Evolutionary conservation across 345 rosid species (phyloP).

Genomic region (Eucalyptus melliodora): DNA sequence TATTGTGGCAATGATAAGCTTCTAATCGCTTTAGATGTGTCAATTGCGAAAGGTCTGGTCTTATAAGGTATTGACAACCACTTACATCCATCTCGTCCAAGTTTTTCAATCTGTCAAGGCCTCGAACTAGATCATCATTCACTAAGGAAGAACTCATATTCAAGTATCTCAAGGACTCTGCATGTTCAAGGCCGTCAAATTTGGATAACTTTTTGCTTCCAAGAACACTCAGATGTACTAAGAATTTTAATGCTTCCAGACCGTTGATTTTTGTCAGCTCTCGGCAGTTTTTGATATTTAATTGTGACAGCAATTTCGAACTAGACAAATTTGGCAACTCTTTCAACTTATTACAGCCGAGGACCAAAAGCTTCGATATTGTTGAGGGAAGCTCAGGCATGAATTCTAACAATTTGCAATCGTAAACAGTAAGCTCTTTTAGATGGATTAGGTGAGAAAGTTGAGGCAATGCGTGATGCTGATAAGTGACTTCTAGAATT

Average conservation of each 20-base stretch:
- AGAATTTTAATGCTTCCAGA: neutral
- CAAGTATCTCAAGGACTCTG: neutral
- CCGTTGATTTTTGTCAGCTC: neutral
- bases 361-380: neutral
- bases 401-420: neutral
- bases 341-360: neutral
- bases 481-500: neutral
- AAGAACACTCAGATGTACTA: neutral
- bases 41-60: neutral
- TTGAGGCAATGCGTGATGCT: neutral
- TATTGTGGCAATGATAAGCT: neutral
- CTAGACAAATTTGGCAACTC: neutral
- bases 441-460: neutral
- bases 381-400: neutral
- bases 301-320: neutral
- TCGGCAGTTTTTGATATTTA: neutral
- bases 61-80: neutral
- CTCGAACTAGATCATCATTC: neutral
- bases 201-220: neutral
- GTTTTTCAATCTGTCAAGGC: neutral
- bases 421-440: neutral
- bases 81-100: neutral
- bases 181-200: neutral
- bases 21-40: neutral
- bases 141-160: neutral